Base-by-base conservation (phyloP, 306 rosid species). In the Astragalus membranaceus region DNA sequence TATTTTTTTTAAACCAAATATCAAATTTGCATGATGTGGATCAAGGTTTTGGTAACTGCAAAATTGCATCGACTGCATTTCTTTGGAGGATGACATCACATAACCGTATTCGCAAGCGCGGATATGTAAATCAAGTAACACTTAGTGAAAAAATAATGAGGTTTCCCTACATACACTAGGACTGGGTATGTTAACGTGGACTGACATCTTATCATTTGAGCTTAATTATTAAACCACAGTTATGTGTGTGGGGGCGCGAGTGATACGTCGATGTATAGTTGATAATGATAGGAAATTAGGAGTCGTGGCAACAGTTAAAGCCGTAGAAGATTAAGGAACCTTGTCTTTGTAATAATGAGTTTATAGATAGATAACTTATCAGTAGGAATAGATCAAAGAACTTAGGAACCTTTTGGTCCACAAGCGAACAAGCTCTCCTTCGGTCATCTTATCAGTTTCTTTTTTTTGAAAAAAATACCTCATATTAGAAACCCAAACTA, bases 321-420 rank as follows among this genome's bases (percentile, higher is more conserved):
- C 64, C 74, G 78, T 78, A 72, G 33, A 64, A 70, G 81, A 15
- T 23, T 60, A 5, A 75, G 14, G 70, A 61, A 71, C 33, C 56
- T 20, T 74, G 83, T 52, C 57, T 59, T n/a, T 32, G 33, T 14
- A 57, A 23, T 7, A 7, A 33, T 32, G 8, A 9, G 67, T 61
- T 39, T 7, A 13, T 64, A 23, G 12, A 29, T 65, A 76, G 68
- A 72, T 76, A 75, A 47, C 54, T 76, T 79, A 79, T 83, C 71
- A 75, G 58, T 6, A 66, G 50, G 23, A 70, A 29, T 41, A 49
- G 37, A 20, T n/a, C n/a, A n/a, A 41, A 13, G 41, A 57, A 58
- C 23, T 30, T 20, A 29, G 67, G 46, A 62, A 67, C 44, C 68
- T 12, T 12, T 20, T 68, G 39, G 68, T 69, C 48, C 78, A 62